These are phyloP conservation scores for Linum usitatissimum DNA, from an alignment of 345 rosid genomes.

Conservation along the genomic window DNA sequence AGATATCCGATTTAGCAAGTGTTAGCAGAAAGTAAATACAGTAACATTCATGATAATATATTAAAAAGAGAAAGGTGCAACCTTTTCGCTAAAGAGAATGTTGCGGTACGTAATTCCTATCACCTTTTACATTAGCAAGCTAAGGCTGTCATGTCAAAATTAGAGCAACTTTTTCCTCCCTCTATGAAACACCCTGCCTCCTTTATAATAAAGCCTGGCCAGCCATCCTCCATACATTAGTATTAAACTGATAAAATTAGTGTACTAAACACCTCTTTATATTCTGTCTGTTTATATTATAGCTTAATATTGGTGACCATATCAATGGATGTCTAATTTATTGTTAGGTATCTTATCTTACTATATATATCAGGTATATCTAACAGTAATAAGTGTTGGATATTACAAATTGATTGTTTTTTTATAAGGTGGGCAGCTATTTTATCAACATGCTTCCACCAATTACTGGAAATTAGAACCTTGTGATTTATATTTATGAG, in stretches of 20 bases:
- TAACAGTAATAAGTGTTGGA: too few relatives aligned
- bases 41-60: not conserved
- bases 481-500: too few relatives aligned
- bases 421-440: too few relatives aligned
- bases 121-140: slow-evolving; percentile 29
- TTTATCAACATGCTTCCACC: too few relatives aligned
- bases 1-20: not conserved
- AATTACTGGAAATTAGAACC: too few relatives aligned
- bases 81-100: slow-evolving; percentile 34
- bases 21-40: not conserved
- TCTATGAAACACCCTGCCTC: slow-evolving; percentile 7
- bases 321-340: too few relatives aligned
- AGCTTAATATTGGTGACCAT: too few relatives aligned
- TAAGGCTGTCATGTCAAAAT: slow-evolving; percentile 50
- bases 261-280: slow-evolving; percentile 8
- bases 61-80: slow-evolving; percentile 17
- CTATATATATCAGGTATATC: too few relatives aligned
- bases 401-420: too few relatives aligned
- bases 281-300: slow-evolving; percentile 7
- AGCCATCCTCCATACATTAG: slow-evolving; percentile 12
- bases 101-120: slow-evolving; percentile 47
- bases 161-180: slow-evolving; percentile 32
- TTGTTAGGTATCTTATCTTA: too few relatives aligned
- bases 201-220: slow-evolving; percentile 25
- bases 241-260: slow-evolving; percentile 1